phyloP scores from a whole-genome alignment of 495 filamentous ascomycete species.

The Penicillium egyptiacum region DNA sequence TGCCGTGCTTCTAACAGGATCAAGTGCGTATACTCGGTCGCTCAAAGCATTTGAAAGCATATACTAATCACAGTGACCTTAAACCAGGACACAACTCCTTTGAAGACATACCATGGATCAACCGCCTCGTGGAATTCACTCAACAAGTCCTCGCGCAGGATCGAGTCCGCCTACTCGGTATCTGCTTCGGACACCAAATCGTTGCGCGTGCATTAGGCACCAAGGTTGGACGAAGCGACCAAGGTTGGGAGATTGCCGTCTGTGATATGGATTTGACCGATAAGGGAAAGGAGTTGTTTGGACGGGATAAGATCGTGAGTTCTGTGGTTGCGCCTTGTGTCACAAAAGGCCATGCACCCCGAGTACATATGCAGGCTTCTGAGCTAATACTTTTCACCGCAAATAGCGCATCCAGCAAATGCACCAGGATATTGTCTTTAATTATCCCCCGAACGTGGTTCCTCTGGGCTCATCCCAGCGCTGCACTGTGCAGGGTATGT shows the following conservation, averaged over 20 bases:
- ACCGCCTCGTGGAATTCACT: conserved; percentile 69
- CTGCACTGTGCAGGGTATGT: conserved; percentile 82
- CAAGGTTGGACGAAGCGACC: conserved; percentile 62
- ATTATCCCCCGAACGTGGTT: conserved; percentile 60
- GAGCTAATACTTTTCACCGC: not conserved
- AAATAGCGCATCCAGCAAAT: conserved; percentile 79
- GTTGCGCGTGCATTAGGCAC: conserved; percentile 72
- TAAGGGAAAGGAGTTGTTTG: conserved; percentile 72
- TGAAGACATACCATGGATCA: conserved; percentile 74
- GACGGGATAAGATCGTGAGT: conserved; percentile 64
- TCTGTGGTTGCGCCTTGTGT: conserved; percentile 1
- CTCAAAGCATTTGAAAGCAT: not conserved
- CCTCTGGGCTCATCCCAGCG: conserved; percentile 62
- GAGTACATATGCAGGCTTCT: conserved; percentile 6
- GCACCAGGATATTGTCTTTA: conserved; percentile 79
- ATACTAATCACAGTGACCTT: not conserved
- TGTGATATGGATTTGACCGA: conserved; percentile 66
- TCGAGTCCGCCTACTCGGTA: conserved; percentile 68
- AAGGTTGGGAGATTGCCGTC: conserved; percentile 82
- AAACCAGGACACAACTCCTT: conserved; percentile 56
- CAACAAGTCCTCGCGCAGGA: conserved; percentile 55
- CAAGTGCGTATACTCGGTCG: conserved; percentile 40
- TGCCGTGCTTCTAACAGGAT: conserved; percentile 79
- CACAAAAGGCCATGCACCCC: not conserved
- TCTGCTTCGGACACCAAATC: conserved; percentile 94